Conservation (phyloP, 2,329 filamentous ascomycete species). For the Bipolaris sorokiniana region DNA sequence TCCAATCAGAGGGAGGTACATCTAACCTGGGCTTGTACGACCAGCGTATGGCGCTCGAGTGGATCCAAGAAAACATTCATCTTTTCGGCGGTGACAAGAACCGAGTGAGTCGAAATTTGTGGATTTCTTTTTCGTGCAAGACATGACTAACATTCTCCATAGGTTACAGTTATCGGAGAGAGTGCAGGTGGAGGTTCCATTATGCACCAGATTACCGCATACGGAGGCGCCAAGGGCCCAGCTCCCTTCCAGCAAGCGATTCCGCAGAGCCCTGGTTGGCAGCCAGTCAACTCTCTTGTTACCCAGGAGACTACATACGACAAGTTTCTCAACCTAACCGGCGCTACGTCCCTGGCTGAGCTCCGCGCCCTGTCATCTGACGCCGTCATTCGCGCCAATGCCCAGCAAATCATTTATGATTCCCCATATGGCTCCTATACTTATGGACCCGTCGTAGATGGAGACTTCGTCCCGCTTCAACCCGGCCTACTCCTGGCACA, state of each 20-base stretch:
- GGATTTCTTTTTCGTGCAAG: neutral
- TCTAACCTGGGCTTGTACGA: constrained; percentile 47
- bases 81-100: constrained; percentile 49
- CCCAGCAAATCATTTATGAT: constrained; percentile 39
- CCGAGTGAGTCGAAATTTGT: constrained; percentile 27
- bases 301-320: constrained; percentile 41
- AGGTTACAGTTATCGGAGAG: constrained; percentile 47
- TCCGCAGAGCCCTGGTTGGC: constrained; percentile 51
- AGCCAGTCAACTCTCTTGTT: constrained; percentile 31
- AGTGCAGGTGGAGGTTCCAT: constrained; percentile 49
- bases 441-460: constrained; percentile 47
- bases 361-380: constrained; percentile 41
- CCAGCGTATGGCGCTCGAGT: constrained; percentile 50
- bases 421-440: constrained; percentile 42
- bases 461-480: constrained; percentile 40
- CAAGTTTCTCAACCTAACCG: constrained; percentile 40
- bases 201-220: constrained; percentile 51
- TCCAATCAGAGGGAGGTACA: constrained; percentile 42
- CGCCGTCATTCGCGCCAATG: constrained; percentile 44
- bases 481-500: constrained; percentile 46
- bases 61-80: constrained; percentile 50
- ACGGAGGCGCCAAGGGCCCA: constrained; percentile 48
- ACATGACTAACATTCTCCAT: neutral
- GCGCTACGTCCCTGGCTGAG: constrained; percentile 43
- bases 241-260: constrained; percentile 49